Conservation (phyloP, 2,329 filamentous ascomycete species). For the Juglanconis juglandina region DNA sequence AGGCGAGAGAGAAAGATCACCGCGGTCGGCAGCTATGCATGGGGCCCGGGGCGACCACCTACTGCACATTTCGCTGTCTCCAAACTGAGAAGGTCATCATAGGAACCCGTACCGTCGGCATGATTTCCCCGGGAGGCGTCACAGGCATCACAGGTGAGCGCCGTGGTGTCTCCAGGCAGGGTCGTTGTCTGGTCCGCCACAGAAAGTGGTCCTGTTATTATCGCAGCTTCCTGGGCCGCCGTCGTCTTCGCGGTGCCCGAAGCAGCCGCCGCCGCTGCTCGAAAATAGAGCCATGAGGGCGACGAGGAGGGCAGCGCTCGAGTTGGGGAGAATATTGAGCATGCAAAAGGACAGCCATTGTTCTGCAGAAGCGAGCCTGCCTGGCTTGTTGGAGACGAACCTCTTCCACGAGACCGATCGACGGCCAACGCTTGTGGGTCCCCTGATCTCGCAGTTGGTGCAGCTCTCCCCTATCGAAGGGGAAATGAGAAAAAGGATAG, state of each 20-base stretch:
- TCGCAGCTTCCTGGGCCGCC: background rate
- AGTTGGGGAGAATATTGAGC: background rate
- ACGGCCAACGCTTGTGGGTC: too few species aligned
- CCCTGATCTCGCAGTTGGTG: too few species aligned
- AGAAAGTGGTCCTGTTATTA: constrained; percentile 33
- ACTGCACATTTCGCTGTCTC: constrained; percentile 30
- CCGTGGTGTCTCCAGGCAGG: constrained; percentile 30
- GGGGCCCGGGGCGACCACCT: too few species aligned
- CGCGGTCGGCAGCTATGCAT: too few species aligned
- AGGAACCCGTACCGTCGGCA: constrained; percentile 40
- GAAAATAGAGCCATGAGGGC: background rate
- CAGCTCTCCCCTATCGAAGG: too few species aligned
- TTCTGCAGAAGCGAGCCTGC: too few species aligned
- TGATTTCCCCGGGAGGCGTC: constrained; percentile 25
- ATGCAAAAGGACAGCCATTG: background rate
- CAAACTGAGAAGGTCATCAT: constrained; percentile 39
- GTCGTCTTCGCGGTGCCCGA: background rate
- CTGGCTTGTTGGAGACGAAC: too few species aligned
- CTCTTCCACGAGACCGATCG: too few species aligned
- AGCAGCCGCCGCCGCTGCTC: background rate
- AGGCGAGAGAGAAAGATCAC: too few species aligned
- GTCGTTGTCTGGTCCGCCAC: constrained; percentile 37
- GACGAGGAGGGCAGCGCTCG: background rate
- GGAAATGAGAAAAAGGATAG: too few species aligned
- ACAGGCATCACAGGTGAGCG: constrained; percentile 19